Base-by-base conservation (phyloP, 495 filamentous ascomycete species). In the Neurospora tetraspora region DNA sequence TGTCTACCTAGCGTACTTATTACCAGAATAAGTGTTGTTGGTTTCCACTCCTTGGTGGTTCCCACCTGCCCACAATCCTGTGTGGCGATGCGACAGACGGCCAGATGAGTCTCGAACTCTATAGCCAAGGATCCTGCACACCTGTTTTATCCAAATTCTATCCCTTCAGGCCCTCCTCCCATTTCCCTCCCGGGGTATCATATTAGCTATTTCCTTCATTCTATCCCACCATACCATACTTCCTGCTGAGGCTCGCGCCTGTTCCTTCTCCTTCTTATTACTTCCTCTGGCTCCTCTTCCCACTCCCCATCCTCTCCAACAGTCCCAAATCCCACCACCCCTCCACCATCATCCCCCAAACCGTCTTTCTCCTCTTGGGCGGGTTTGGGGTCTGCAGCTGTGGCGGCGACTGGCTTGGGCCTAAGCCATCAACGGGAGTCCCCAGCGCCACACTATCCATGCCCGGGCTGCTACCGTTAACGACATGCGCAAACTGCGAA, bases 261-360 rank as follows among this genome's bases (percentile, higher is more conserved):
- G 1, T 45, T 47, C 38, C 23, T 16, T 31, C 31, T 31, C 31
- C 20, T 16, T 69, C 27, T 47, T 11, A 70, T 38, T 34, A 37
- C 37, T 47, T 76, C 69, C 38, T 23, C 11, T 53, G 73, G 73
- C 72, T 79, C 71, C 74, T 73, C 74, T 74, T 76, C 12, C 79
- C 72, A 9, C 78, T 80, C 12, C 72, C 72, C 78, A 80, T 79
- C 71, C 79, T 78, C 74, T 79, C 79, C 42, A 85, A 42, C 69
- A 85, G 69, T n/a, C 82, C 82, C 74, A 85, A 70, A 73, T 85
- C 84, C 84, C 84, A 85, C 84, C 84, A 85, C 20, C 83, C 83
- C 11, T 85, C 82, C 39, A 65, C 53, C 53, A 83, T 76, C 38
- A 82, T 70, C 12, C 77, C 78, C 75, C 80, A 79, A 53, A 83